Conservation (phyloP, 768 basidiomycete species). For the Astraeus odoratus region DNA sequence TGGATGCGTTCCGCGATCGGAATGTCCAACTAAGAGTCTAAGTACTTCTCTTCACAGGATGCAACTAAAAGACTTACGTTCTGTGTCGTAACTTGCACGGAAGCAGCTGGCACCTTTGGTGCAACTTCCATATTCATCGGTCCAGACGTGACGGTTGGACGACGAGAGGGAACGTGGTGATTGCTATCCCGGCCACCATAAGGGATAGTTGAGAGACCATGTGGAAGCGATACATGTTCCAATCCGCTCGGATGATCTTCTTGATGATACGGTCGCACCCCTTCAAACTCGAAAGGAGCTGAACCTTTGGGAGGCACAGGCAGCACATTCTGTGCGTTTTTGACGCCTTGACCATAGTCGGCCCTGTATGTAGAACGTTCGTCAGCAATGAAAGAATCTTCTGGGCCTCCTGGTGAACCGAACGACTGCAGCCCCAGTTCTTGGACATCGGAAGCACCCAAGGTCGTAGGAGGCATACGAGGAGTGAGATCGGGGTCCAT, state of each 20-base stretch:
- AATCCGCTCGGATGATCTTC: neutral
- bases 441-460: neutral
- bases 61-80: too few species aligned
- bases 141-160: neutral
- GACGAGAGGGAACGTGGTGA: neutral
- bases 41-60: neutral
- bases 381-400: neutral
- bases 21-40: neutral
- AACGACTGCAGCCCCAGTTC: neutral
- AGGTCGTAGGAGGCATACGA: neutral
- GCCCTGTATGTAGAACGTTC: neutral
- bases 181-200: neutral
- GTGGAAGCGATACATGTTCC: neutral
- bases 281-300: neutral
- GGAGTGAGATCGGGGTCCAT: neutral
- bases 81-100: neutral
- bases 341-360: neutral
- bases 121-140: neutral
- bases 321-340: neutral
- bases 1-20: slow-evolving; percentile 42
- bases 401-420: neutral
- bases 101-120: neutral
- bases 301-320: neutral
- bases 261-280: neutral
- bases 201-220: neutral